These are phyloP conservation scores for Podaxis sp. DNA, from an alignment of 768 basidiomycete genomes.

Conservation along the genomic window DNA sequence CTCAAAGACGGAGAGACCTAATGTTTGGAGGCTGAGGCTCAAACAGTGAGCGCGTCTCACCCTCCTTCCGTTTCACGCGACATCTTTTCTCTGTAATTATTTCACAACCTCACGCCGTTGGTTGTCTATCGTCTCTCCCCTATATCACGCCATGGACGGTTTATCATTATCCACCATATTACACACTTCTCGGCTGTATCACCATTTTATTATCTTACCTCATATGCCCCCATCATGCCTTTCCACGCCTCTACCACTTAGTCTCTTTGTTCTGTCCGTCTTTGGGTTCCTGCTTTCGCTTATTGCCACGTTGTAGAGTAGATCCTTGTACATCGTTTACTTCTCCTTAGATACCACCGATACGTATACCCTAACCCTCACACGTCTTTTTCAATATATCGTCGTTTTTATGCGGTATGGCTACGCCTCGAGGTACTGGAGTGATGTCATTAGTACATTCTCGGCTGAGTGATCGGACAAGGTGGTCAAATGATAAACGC, in stretches of 20 bases:
- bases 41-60: neutral
- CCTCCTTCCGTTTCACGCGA: neutral
- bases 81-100: neutral
- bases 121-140: neutral
- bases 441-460: too few species aligned
- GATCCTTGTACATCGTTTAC: neutral
- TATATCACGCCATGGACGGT: conserved; percentile 6
- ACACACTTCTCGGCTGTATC: neutral
- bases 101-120: neutral
- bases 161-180: conserved; percentile 6
- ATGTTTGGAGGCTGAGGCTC: neutral
- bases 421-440: too few species aligned
- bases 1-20: neutral
- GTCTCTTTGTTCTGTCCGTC: neutral
- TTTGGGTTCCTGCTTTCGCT: neutral
- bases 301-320: neutral
- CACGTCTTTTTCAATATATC: neutral
- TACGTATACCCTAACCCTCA: neutral
- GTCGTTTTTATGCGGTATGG: neutral
- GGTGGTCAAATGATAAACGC: too few species aligned
- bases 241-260: neutral
- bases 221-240: neutral
- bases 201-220: neutral
- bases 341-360: neutral
- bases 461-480: too few species aligned